Evolutionary conservation across 2,329 filamentous ascomycete species (phyloP).

Genomic region (Trichoderma breve): DNA sequence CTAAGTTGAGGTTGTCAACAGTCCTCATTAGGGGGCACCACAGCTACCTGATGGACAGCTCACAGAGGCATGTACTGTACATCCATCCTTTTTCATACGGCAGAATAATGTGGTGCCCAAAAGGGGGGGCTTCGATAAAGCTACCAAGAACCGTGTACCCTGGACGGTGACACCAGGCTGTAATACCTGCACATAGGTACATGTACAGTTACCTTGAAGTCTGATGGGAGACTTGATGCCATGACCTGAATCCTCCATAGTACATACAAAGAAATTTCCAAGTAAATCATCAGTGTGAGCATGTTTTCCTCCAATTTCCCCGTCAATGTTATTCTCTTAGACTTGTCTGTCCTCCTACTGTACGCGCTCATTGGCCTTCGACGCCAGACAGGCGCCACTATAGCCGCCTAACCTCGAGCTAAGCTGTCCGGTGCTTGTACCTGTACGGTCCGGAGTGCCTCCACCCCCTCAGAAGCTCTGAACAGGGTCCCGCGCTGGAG

Average conservation of each 20-base stretch:
- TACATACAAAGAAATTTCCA: not conserved
- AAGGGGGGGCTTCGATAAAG: slow-evolving; percentile 1
- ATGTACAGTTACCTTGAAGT: not conserved
- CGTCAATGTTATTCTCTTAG: not conserved
- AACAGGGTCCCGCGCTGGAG: not conserved
- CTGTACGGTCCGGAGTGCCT: not conserved
- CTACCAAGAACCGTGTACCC: not conserved
- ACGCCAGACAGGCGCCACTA: not conserved
- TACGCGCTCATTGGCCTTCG: not conserved
- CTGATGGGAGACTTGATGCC: not conserved
- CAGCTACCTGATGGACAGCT: not conserved
- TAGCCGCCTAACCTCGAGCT: not conserved
- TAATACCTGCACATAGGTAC: not conserved
- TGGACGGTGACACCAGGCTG: not conserved
- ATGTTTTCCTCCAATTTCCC: too few species aligned
- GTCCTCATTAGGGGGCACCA: not conserved
- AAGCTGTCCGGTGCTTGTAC: not conserved
- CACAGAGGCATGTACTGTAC: not conserved
- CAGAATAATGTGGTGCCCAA: slow-evolving; percentile 1
- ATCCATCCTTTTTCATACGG: not conserved
- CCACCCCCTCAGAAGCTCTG: not conserved
- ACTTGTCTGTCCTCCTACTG: not conserved
- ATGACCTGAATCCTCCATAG: not conserved
- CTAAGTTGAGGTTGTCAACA: not conserved
- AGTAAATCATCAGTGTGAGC: not conserved